Base-by-base conservation (phyloP, 352 stramenopile genomes). In the Phytophthora pluvialis region DNA sequence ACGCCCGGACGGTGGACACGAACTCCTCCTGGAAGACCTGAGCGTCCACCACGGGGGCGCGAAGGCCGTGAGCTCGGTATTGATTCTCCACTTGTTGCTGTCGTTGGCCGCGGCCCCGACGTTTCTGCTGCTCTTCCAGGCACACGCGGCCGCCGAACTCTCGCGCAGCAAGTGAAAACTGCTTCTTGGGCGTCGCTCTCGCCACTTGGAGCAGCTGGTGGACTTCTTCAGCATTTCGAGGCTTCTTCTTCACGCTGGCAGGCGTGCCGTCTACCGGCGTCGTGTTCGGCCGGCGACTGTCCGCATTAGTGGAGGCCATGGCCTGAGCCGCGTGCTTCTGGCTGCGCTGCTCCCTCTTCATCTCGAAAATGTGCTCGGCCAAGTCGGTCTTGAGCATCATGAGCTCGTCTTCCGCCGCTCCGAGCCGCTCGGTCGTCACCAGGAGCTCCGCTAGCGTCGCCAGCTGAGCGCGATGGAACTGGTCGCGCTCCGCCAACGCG, bases 11-110 rank as follows among this genome's bases (percentile, higher is more conserved):
- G 0, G 70, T 83, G 21, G 72, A 72, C 38, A 90, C 83, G 51
- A 92, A 92, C 13, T 83, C 80, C 26, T 88, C 64, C 50, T 92
- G 80, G 51, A 92, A 90, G 5, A 68, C 62, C 12, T 83, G 75
- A 0, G 76, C 39, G 9, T 75, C 74, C 4, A 78, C 72, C 8
- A 84, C 42, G 2, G 64, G 45, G 21, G 72, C 60, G 40, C 65
- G 72, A 36, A 87, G 49, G 0, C 81, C 73, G 32, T 88, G 69
- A 0, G 60, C 64, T 12, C 76, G 51, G 35, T 82, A 89, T 42
- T 88, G 80, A 42, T 86, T 84, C 54, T 88, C 76, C 1, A 77
- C 60, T 15, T 55, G 52, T 36, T 80, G 66, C 46, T 74, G 68
- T 8, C 72, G 64, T 33, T 67, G 65, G 28, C 31, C 64, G 10